These are phyloP conservation scores for Hyaloscypha finlandica DNA, from an alignment of 495 filamentous ascomycete genomes.

Conservation along the genomic window DNA sequence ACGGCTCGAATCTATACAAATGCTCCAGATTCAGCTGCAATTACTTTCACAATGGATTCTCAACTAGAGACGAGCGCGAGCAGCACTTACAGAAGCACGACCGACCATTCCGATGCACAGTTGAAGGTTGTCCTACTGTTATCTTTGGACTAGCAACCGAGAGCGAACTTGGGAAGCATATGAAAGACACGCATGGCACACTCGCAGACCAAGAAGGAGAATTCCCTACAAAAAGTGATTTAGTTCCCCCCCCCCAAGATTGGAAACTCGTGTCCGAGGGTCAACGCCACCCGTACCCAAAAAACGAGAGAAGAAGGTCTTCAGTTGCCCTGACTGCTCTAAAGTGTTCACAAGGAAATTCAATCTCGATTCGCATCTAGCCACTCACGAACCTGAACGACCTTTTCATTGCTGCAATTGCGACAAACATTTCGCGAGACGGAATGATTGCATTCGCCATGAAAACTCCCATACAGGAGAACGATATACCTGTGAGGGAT, in stretches of 20 bases:
- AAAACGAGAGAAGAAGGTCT: background rate
- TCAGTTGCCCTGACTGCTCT: background rate
- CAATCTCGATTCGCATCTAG: background rate
- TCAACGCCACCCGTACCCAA: background rate
- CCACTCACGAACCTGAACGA: background rate
- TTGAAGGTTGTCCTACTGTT: background rate
- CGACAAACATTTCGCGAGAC: background rate
- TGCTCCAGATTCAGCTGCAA: no score
- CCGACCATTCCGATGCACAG: background rate
- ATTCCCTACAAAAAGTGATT: background rate
- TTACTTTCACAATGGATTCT: no score
- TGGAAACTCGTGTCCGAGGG: no score
- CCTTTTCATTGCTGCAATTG: background rate
- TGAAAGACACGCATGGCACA: background rate
- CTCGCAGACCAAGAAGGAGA: background rate
- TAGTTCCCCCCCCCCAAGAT: background rate
- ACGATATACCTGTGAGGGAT: background rate
- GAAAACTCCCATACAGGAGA: background rate
- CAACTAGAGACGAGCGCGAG: no score
- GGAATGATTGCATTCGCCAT: background rate
- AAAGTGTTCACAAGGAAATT: background rate
- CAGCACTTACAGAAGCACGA: background rate
- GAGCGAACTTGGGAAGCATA: background rate
- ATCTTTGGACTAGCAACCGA: background rate
- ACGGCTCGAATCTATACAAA: no score